Evolutionary conservation across 345 rosid genomes (phyloP).

Genomic region (Laguncularia racemosa): DNA sequence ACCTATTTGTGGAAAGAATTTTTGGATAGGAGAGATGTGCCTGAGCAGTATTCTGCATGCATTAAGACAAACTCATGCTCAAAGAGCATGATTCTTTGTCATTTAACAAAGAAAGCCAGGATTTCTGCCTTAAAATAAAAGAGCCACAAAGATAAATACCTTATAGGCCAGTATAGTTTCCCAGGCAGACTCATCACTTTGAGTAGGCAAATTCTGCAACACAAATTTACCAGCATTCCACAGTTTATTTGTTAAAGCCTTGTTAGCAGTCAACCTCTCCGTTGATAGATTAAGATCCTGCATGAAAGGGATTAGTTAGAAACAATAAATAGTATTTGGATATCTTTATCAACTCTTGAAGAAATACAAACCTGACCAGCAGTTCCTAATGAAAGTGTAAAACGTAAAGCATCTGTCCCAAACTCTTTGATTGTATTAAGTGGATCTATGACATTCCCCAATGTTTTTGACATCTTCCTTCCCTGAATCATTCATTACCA

Average conservation of each 20-base stretch:
- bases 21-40: no score
- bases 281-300: conserved; percentile 92
- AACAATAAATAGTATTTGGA: conserved; percentile 9
- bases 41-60: no score
- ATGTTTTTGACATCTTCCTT: conserved; percentile 87
- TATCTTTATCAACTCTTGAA: conserved; percentile 1
- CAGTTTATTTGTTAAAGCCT: conserved; percentile 90
- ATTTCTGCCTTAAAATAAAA: neutral
- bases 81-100: no score
- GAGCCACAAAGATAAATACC: conserved; percentile 33
- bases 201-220: conserved; percentile 76
- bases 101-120: neutral
- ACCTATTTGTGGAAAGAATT: no score
- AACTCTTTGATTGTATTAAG: conserved; percentile 87
- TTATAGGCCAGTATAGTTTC: conserved; percentile 46
- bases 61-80: no score
- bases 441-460: conserved; percentile 92
- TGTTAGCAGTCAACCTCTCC: conserved; percentile 91
- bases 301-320: conserved; percentile 11
- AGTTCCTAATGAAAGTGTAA: conserved; percentile 88
- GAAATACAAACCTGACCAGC: conserved; percentile 82
- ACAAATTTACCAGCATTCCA: conserved; percentile 99
- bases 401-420: conserved; percentile 93
- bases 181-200: conserved; percentile 63
- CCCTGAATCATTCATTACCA: conserved; percentile 47